These are phyloP conservation scores for Friedmanniomyces simplex DNA, from an alignment of 495 filamentous ascomycete species.

Conservation along the genomic window DNA sequence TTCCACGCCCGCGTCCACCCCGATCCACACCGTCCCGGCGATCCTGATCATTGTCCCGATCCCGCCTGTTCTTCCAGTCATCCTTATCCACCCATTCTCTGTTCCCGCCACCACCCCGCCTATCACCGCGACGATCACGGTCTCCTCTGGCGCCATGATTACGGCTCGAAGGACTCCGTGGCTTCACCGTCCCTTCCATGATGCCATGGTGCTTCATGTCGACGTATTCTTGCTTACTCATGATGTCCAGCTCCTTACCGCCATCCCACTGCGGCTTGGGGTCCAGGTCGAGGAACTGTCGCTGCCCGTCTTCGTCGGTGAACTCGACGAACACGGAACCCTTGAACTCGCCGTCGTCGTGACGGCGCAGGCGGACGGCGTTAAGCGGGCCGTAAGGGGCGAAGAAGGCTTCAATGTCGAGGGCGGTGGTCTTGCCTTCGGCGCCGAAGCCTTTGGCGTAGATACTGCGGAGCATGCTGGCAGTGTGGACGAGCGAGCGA, in stretches of 20 bases:
- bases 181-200: constrained; percentile 56
- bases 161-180: constrained; percentile 30
- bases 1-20: background rate
- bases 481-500: constrained; percentile 47
- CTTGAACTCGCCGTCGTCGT: constrained; percentile 60
- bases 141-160: constrained; percentile 4
- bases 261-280: constrained; percentile 52
- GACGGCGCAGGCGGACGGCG: constrained; percentile 77
- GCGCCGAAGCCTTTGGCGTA: constrained; percentile 86
- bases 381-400: constrained; percentile 66
- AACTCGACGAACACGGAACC: constrained; percentile 94
- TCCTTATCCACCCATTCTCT: constrained; percentile 4
- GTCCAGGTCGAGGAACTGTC: constrained; percentile 66
- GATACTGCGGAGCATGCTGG: constrained; percentile 49
- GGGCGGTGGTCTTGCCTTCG: constrained; percentile 66
- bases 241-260: constrained; percentile 62
- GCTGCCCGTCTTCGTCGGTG: constrained; percentile 56
- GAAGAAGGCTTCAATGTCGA: constrained; percentile 90
- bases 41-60: background rate
- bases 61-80: constrained; percentile 2
- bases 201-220: constrained; percentile 69
- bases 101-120: constrained; percentile 5
- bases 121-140: background rate
- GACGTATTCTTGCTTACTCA: constrained; percentile 79
- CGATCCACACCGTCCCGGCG: constrained; percentile 1